Conservation (phyloP, 169 alveolate genomes). For the Plasmodium falciparum region DNA sequence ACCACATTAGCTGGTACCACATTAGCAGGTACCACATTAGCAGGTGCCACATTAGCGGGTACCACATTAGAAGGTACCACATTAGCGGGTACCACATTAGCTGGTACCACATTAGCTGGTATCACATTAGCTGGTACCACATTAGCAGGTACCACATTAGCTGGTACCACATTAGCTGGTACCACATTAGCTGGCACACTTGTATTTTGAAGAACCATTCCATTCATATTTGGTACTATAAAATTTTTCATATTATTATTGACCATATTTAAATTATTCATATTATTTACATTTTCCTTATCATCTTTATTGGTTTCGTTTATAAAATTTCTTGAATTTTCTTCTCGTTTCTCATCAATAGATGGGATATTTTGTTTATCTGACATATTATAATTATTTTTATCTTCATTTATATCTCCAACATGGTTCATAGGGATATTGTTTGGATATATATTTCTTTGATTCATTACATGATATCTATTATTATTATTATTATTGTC, state of each 20-base stretch:
- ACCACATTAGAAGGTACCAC: no score
- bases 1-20: no score
- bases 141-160: no score
- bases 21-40: no score
- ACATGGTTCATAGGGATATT: neutral
- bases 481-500: neutral
- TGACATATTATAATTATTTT: neutral
- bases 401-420: neutral
- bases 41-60: no score
- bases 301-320: neutral
- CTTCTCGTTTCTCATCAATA: constrained; percentile 1
- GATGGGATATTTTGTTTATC: neutral
- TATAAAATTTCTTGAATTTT: neutral
- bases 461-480: neutral
- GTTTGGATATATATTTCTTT: neutral
- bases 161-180: no score
- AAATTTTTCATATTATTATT: neutral
- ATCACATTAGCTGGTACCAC: no score
- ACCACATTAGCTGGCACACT: neutral
- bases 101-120: no score
- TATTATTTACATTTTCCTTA: neutral
- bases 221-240: neutral
- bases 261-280: neutral
- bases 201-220: neutral
- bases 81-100: no score